phyloP scores from a whole-genome alignment of 352 stramenopile genomes.

The Phytophthora megakarya region DNA sequence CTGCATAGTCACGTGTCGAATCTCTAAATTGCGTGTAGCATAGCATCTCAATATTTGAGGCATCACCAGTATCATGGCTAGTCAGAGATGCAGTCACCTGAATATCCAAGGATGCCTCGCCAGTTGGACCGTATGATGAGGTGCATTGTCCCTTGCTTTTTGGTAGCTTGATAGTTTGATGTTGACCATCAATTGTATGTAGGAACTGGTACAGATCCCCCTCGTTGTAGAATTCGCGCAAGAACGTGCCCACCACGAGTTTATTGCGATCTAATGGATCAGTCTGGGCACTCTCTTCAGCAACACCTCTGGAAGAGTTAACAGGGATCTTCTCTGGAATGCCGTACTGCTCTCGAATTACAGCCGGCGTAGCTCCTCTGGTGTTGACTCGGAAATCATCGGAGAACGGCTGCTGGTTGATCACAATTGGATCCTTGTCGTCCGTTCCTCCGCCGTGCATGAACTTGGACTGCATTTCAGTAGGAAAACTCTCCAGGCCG shows the following conservation, averaged over 20 bases:
- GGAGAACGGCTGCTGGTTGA: constrained; percentile 31
- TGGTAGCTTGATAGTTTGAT: constrained; percentile 24
- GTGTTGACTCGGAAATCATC: constrained; percentile 17
- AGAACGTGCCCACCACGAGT: constrained; percentile 70
- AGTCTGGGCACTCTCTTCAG: constrained; percentile 17
- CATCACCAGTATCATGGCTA: constrained; percentile 37
- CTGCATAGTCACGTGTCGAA: constrained; percentile 43
- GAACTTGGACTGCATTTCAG: constrained; percentile 58
- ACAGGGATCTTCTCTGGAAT: constrained; percentile 38
- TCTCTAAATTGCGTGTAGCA: constrained; percentile 69
- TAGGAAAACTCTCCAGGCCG: constrained; percentile 76
- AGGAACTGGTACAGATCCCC: constrained; percentile 59
- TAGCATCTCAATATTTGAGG: constrained; percentile 51
- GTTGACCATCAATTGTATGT: constrained; percentile 15
- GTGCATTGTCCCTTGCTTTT: constrained; percentile 49
- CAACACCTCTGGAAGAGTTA: constrained; percentile 2
- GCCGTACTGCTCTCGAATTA: constrained; percentile 66
- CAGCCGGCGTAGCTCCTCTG: constrained; percentile 41
- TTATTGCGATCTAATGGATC: constrained; percentile 41
- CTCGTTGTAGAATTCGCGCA: constrained; percentile 74
- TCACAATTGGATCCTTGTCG: constrained; percentile 42
- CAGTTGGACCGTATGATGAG: constrained; percentile 40
- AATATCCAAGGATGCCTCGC: constrained; percentile 74
- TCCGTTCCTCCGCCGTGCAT: constrained; percentile 36
- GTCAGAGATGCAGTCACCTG: constrained; percentile 61